Base-by-base conservation (phyloP, 2,329 filamentous ascomycete genomes). In the Hysterium pulicare region DNA sequence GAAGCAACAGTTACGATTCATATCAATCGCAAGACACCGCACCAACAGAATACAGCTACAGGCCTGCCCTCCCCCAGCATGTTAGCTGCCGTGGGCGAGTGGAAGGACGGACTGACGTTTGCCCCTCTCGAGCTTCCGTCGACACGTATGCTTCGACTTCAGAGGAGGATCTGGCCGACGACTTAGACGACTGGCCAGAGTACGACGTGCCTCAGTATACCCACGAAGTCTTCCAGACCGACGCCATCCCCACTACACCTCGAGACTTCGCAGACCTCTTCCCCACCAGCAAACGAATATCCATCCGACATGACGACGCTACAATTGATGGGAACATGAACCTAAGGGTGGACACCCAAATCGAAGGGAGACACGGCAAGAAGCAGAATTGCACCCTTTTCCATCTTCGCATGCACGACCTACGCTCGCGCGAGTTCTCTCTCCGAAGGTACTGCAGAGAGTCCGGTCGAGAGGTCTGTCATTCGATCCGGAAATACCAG, bases 311-410 rank as follows among this genome's bases (percentile, higher is more conserved):
- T 62, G 93, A 97, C 62, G 89, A 96, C 67, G 82, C 87, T 37
- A 93, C 90, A 0, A 70, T 84, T 3, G 91, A 98, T 63, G 91
- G 91, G 26, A 95, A 96, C 73, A 94, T 96, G 89, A 97, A 97
- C 63, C 76, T 98, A 44, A 84, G 90, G 23, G 77, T 97, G 45
- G 90, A 95, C 62, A 91, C 88, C 5, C 74, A 86, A 49, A 79
- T 87, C 34, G 69, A 72, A 20, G 70, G 73, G 20, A 76, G 77
- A 20, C 78, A 78, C 31, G 74, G 76, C 32, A 69, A 71, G 40
- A 79, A 79, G 50, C 79, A 82, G 49, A 81, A 82, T 54, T 79
- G 86, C 56, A 87, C 83, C 4, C 82, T 98, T 36, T 97, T 96
- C 69, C 91, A 98, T 67, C 75, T 97, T 46, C 86, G 90, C 57